These are phyloP conservation scores for Akanthomyces dipterigenus DNA, from an alignment of 2,329 filamentous ascomycete species.

Conservation along the genomic window DNA sequence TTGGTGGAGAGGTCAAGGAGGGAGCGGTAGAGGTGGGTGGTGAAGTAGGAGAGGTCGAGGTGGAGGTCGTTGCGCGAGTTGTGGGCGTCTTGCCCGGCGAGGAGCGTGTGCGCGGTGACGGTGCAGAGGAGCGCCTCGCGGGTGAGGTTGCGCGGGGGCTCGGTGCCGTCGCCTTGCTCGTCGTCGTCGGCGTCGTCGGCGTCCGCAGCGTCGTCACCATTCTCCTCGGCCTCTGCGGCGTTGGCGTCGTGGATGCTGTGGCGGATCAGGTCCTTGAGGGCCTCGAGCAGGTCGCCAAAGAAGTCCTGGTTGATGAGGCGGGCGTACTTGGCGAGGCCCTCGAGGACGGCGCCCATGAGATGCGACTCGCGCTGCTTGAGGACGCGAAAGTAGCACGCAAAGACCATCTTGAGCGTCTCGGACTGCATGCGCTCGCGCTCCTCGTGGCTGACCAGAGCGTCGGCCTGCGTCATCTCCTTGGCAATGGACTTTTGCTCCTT, in stretches of 20 bases:
- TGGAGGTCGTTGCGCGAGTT: conserved; percentile 75
- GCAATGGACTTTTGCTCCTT: conserved; percentile 84
- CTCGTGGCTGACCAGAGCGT: conserved; percentile 85
- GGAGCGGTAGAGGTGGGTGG: conserved; percentile 83
- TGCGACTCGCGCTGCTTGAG: conserved; percentile 74
- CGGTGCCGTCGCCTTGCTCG: conserved; percentile 33
- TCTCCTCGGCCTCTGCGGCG: conserved; percentile 38
- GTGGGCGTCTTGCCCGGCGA: conserved; percentile 87
- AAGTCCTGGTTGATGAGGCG: conserved; percentile 99
- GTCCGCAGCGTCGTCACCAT: conserved; percentile 33
- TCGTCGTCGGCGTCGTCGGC: conserved; percentile 36
- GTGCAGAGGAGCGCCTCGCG: conserved; percentile 90
- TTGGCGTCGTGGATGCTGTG: conserved; percentile 57
- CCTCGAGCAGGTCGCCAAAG: conserved; percentile 92
- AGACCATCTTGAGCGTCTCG: conserved; percentile 92
- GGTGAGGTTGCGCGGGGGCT: conserved; percentile 60
- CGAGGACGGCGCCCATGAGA: conserved; percentile 94
- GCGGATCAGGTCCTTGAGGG: conserved; percentile 83
- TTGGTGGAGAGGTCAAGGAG: conserved; percentile 73
- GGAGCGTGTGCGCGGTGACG: conserved; percentile 91
- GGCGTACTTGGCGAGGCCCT: conserved; percentile 87
- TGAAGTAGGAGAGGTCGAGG: conserved; percentile 92
- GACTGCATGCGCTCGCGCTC: conserved; percentile 90
- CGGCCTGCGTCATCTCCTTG: conserved; percentile 88
- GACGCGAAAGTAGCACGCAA: conserved; percentile 90